A percentile compares a stretch with the other conserved stretches of the same genome.
These are phyloP conservation scores for Lepraria neglecta DNA, from an alignment of 495 filamentous ascomycete genomes.

Conservation along the genomic window DNA sequence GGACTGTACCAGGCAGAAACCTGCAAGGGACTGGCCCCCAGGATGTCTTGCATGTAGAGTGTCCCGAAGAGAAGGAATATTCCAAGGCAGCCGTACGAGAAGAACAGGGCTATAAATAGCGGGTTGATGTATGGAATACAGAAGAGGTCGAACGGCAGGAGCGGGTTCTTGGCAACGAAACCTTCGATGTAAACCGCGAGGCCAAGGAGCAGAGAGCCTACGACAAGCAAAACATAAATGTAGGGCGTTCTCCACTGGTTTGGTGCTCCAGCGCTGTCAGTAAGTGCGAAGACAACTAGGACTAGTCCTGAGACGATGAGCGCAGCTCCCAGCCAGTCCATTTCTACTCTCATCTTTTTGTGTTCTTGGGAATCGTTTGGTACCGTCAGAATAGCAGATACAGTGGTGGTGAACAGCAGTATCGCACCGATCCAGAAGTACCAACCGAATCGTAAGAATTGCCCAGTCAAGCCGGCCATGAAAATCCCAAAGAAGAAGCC, in stretches of 20 bases:
- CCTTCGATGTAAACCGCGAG: conserved; percentile 67
- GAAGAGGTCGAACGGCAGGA: conserved; percentile 71
- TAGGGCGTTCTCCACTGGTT: conserved; percentile 68
- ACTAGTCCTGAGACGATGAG: conserved; percentile 60
- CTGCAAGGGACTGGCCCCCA: conserved; percentile 58
- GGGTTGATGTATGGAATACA: conserved; percentile 64
- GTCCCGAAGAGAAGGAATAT: conserved; percentile 73
- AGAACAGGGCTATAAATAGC: conserved; percentile 59
- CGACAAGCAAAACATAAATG: conserved; percentile 54
- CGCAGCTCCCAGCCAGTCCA: conserved; percentile 64
- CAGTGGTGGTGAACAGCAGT: conserved; percentile 42
- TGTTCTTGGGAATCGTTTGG: conserved; percentile 55
- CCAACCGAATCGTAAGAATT: conserved; percentile 63
- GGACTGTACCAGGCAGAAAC: conserved; percentile 73
- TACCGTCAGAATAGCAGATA: conserved; percentile 55
- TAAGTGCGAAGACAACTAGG: conserved; percentile 72
- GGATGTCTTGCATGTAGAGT: conserved; percentile 59
- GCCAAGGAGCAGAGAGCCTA: conserved; percentile 49
- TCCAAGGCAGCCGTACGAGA: conserved; percentile 67
- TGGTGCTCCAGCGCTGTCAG: conserved; percentile 63
- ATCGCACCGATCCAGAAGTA: conserved; percentile 73
- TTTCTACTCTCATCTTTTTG: conserved; percentile 40
- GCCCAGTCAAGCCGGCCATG: conserved; percentile 61
- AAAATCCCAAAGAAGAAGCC: conserved; percentile 82
- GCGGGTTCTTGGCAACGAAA: conserved; percentile 61